Evolutionary conservation across 768 basidiomycete genomes (phyloP), one percentile per base, ranked within the genome.

Genomic region (Leucocoprinus birnbaumii): DNA sequence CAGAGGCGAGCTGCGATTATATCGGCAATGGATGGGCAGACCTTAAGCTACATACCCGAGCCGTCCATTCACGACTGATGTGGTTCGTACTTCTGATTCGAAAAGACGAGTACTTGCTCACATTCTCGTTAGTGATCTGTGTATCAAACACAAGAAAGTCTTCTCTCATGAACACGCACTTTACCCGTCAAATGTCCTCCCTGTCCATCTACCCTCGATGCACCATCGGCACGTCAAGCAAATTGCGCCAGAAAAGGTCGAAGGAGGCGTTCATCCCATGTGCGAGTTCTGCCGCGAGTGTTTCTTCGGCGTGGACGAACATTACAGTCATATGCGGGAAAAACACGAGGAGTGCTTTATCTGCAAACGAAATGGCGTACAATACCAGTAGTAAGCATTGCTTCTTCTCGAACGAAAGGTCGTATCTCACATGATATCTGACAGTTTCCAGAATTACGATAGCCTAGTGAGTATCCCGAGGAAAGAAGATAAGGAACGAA

Each of bases 331-430:
- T 68, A 91, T 98, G 87, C 83, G 95, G 49, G 87, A 94, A 65
- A 77, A 76, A 47, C 96, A 99, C 71, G 96, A 99, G 68, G 95
- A 98, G 64, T 98, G 96, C 67, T 97, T 97, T 61, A 69, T 99
- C 13, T 99, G 97, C 69, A 93, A 92, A 66, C 80, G 88, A 25
- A 81, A 87, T 53, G 93, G 87, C 6, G 62, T 91, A 38, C 76
- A 80, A 59, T 84, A 94, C 68, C 84, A 94, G 71, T 94, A 97
- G 93, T 97, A 63, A 65, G 93, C 80, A 13, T n/a, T n/a, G n/a
- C n/a, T 24, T 16, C 34, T 58, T 3, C 25, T 43, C 4, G 13
- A 16, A 38, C 9, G 19, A 22, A 24, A 35, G 11, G 34, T 18
- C 9, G 21, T 24, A 19, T 21, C 5, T n/a, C 31, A 44, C 40